Conservation (phyloP, 768 basidiomycete species). For the Leccinum subtestaceum region DNA sequence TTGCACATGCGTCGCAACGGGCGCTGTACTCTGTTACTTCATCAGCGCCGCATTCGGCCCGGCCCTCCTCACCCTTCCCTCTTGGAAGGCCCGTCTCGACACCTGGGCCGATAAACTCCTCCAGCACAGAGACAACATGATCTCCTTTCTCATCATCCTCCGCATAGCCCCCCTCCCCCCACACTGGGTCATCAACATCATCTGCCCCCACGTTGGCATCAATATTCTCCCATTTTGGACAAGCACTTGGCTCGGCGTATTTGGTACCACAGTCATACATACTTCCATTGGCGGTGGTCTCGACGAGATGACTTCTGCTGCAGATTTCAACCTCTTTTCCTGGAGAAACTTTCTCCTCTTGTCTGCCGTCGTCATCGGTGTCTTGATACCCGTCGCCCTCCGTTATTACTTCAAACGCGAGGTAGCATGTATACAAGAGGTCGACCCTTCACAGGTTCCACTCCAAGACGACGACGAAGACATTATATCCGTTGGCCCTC, state of each 20-base stretch:
- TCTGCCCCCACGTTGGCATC: constrained; percentile 92
- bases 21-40: constrained; percentile 89
- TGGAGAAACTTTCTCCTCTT: constrained; percentile 87
- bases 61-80: constrained; percentile 82
- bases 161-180: constrained; percentile 93
- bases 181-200: constrained; percentile 93
- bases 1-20: constrained; percentile 87
- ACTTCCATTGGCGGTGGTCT: constrained; percentile 91
- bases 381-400: constrained; percentile 89
- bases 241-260: constrained; percentile 85
- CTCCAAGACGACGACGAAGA: constrained; percentile 40
- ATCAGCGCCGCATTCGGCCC: constrained; percentile 92
- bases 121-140: constrained; percentile 76
- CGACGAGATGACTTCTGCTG: constrained; percentile 92
- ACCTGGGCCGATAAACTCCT: constrained; percentile 78
- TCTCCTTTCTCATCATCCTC: constrained; percentile 92
- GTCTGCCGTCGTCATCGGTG: constrained; percentile 82
- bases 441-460: constrained; percentile 34
- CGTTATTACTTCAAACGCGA: constrained; percentile 78
- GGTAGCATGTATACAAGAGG: constrained; percentile 41
- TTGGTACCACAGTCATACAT: constrained; percentile 91
- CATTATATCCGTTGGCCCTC: constrained; percentile 58
- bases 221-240: constrained; percentile 83
- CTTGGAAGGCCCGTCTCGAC: constrained; percentile 80
- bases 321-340: constrained; percentile 91